These are phyloP conservation scores for Xanthoparmelia taractica DNA, from an alignment of 495 filamentous ascomycete species.

Conservation along the genomic window DNA sequence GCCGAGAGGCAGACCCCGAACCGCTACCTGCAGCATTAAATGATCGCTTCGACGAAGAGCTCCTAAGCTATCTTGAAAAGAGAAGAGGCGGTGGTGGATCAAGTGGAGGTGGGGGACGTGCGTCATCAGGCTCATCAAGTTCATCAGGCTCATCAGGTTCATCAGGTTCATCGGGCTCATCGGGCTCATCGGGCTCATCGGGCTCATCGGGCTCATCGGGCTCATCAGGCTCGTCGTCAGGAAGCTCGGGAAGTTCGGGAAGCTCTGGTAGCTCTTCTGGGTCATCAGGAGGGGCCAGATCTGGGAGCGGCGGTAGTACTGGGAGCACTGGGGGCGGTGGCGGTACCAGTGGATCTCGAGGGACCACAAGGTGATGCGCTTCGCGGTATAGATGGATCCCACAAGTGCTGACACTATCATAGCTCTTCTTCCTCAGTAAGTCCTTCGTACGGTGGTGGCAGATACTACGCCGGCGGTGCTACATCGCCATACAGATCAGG, in stretches of 20 bases:
- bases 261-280: slow-evolving; percentile 25
- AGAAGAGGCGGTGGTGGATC: slow-evolving; percentile 42
- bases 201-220: slow-evolving; percentile 27
- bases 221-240: slow-evolving; percentile 26
- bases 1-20: slow-evolving; percentile 22
- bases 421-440: slow-evolving; percentile 55
- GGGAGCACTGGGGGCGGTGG: slow-evolving; percentile 20
- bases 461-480: slow-evolving; percentile 75
- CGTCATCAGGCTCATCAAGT: slow-evolving; percentile 27
- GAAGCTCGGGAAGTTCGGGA: slow-evolving; percentile 23
- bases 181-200: slow-evolving; percentile 27
- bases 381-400: slow-evolving; percentile 1
- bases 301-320: slow-evolving; percentile 25
- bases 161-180: slow-evolving; percentile 28
- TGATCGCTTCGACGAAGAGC: slow-evolving; percentile 15
- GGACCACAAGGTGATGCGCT: slow-evolving; percentile 17
- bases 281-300: slow-evolving; percentile 9
- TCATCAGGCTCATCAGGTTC: slow-evolving; percentile 27
- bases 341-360: slow-evolving; percentile 19
- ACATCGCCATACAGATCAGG: slow-evolving; percentile 61
- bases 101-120: slow-evolving; percentile 30
- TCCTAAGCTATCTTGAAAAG: slow-evolving; percentile 37
- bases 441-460: slow-evolving; percentile 56
- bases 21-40: slow-evolving; percentile 17
- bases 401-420: slow-evolving; percentile 30